Evolutionary conservation across 2,329 filamentous ascomycete genomes (phyloP), one percentile per base, ranked within the genome.

Genomic region (Aspergillus bombycis): DNA sequence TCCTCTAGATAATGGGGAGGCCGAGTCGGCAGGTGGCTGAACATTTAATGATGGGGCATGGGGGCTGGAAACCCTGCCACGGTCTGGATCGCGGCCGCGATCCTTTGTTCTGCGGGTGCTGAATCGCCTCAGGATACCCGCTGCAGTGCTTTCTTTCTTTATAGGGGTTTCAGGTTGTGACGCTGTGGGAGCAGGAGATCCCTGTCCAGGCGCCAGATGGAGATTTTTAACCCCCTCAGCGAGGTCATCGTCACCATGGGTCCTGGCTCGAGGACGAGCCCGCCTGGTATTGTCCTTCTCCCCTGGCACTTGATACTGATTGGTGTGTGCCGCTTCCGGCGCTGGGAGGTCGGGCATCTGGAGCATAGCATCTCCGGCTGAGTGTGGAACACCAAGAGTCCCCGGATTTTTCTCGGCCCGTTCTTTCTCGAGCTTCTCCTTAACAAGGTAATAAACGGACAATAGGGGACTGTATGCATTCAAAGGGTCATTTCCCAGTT

Each of bases 361-460:
- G 57, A 89, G 77, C 9, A 85, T 80, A 60, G 83, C 82, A 57
- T 90, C 85, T 48, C 83, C 82, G 28, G 88, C 80, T 50, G 82
- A 80, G 43, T 83, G 83, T 19, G 86, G 86, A 72, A 90, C 81
- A 23, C 82, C 82, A 32, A 85, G 73, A 61, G 85, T 85, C 26
- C 88, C 86, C 56, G 89, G 86, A 64, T 88, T 89, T 43, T 80
- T 76, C 69, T 88, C 85, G 28, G 81, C 74, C 53, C 82, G 79
- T 72, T 98, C 94, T 41, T 92, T 88, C 57, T 96, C 92, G 67
- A 93, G 88, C 80, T 98, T 98, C 81, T 99, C 95, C 69, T 88
- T 90, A n/a, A 97, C 95, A 3, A 99, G 86, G 72, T 96, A 96
- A 78, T 99, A 99, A 16, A 99, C 90, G 1, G 95, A 98, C 9